Evolutionary conservation across 2,329 filamentous ascomycete species (phyloP), one percentile per base, ranked within the genome.

Genomic region (Exophiala xenobiotica): DNA sequence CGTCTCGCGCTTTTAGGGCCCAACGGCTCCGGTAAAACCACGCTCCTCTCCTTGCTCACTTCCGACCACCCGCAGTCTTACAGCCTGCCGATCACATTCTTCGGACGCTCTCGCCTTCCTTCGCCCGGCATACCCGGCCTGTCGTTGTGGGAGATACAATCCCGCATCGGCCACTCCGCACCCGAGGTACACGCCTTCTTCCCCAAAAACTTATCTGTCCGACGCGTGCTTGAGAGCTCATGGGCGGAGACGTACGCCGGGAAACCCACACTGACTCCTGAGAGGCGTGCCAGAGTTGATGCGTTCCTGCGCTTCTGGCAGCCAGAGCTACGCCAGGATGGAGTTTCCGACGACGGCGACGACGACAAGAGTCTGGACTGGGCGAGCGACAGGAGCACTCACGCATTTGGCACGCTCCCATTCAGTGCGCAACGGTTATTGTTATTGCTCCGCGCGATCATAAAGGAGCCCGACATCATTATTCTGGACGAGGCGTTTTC

Each of bases 11-110:
- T 97, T 14, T 93, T 99, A 64, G 93, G 93, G 0, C 87, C 91
- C 24, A 97, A 99, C 62, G 93, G 80, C 9, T 96, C 90, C 0
- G 93, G 93, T 14, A 99, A 99, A 74, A 99, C 93, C 0, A 99
- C 93, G 0, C 79, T 99, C 31, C 80, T 97, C 22, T 93, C 90
- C 4, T 78, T 99, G 4, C 87, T 99, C 53, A 95, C 89, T 53
- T 97, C 92, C 1, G 93, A 99, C 64, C 93, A 99, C 63, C 93
- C 93, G 0, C 92, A 97, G 68, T 85, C 91, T 0, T 99, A 97
- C 68, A 89, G 88, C 0, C 81, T 91, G 19, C 91, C 92, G 0
- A 86, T 99, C 54, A 86, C 82, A 61, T 77, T 96, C 11, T 97
- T 99, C 66, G 90, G 90, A 1, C 83, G 83, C 18, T 86, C 86